Evolutionary conservation across 164 flowering plant genomes (phyloP), one percentile per base, ranked within the genome.

Genomic region (Vitis riparia): DNA sequence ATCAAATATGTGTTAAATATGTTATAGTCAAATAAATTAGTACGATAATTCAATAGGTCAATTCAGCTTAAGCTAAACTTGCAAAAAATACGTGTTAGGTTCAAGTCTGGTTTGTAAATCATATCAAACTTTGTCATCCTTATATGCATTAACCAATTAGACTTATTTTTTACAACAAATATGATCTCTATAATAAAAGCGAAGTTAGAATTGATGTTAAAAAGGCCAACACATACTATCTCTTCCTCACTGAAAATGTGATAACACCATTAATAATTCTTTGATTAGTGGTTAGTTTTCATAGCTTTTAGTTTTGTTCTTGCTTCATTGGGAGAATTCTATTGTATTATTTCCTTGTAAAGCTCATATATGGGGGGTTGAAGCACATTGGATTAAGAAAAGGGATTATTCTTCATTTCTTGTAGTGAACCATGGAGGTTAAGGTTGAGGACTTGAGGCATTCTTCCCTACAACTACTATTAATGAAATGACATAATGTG

Each of bases 131-230:
- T 23, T 23, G 27, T 23, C 27, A 23, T 23, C 27, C 27, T 23
- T 23, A 23, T 57, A n/a, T 29, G 37, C 9, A 9, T 9, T 11
- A 23, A 7, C 11, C 11, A 9, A 11, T 19, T 60, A 10, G 30
- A 32, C 8, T 17, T 60, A 37, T 57, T 23, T 27, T 14, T 17
- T 15, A 70, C 81, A 86, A 86, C 81, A 87, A 87, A 71, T 88
- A 89, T 76, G 94, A 86, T 19, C 82, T 89, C 1, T 89, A 89
- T 75, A 89, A 91, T 70, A 89, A 89, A 78, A 85, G 94, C 83
- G 86, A 86, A 68, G 90, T 78, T 8, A 57, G 81, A 12, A 52
- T 89, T 23, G 84, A 88, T 66, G 89, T 88, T 5, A 90, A 89
- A 14, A 75, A 82, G 60, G 89, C 84, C 14, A 89, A 88, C 75